Evolutionary conservation across 1,139 yeast genomes (phyloP).

Genomic region (Hanseniaspora uvarum): DNA sequence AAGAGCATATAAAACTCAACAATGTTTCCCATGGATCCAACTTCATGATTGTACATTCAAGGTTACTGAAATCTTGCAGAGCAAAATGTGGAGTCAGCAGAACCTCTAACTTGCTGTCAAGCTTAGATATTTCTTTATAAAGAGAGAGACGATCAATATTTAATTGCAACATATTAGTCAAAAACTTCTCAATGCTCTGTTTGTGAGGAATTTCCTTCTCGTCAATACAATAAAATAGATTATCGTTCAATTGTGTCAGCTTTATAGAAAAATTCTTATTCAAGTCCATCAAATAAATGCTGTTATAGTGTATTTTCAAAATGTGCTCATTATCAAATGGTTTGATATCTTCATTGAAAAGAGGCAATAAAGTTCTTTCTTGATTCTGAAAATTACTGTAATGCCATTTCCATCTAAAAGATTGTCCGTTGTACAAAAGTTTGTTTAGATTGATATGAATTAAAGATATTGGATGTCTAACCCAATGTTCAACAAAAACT

Average conservation of each 20-base stretch:
- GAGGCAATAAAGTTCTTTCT: background rate
- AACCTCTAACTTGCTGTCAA: slow-evolving; percentile 43
- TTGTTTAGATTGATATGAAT: slow-evolving; percentile 9
- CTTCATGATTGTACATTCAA: slow-evolving; percentile 35
- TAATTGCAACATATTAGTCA: slow-evolving; percentile 6
- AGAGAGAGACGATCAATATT: background rate
- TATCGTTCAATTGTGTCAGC: slow-evolving; percentile 2
- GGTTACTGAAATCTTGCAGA: slow-evolving; percentile 59
- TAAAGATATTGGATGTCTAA: slow-evolving; percentile 3
- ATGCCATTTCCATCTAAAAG: slow-evolving; percentile 17
- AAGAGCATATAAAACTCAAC: slow-evolving; percentile 81
- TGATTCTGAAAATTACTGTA: background rate
- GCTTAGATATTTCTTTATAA: slow-evolving; percentile 37
- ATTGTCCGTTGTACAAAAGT: slow-evolving; percentile 14
- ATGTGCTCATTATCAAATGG: background rate
- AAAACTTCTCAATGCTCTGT: background rate
- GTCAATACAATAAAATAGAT: background rate
- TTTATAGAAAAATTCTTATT: slow-evolving; percentile 1
- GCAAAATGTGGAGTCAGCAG: slow-evolving; percentile 37
- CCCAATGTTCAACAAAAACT: background rate
- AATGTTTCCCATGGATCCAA: slow-evolving; percentile 98
- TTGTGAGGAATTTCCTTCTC: background rate
- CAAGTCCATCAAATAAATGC: background rate
- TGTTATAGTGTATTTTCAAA: slow-evolving; percentile 13
- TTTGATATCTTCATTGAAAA: background rate